Evolutionary conservation across 2,329 filamentous ascomycete genomes (phyloP), one percentile per base, ranked within the genome.

Genomic region (Arthroderma uncinatum): DNA sequence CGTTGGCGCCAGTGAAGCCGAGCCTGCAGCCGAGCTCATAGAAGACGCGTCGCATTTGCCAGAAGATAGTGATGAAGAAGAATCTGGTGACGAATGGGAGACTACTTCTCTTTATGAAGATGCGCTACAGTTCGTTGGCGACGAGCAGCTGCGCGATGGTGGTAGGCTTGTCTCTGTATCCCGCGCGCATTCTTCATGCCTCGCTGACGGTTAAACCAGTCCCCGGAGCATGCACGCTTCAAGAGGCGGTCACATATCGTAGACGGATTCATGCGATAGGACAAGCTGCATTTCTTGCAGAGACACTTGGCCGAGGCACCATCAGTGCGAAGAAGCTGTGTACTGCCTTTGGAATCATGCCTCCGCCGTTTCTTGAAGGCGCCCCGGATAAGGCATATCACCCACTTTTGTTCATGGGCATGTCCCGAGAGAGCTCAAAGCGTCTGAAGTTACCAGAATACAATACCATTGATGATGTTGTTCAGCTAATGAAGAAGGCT

Each of bases 391-490:
- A 88, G 55, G 79, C 81, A 33, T 93, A 89, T 70, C 87, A 86
- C 69, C 78, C 80, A 59, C 76, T 95, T 55, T 77, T 97, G 25
- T 85, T 84, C 48, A 77, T 89, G 33, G 89, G 85, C 56, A 85
- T 96, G 63, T 83, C 82, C 59, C 82, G 90, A 54, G 90, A 95
- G 71, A 79, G 94, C 63, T 82, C 82, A 56, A 93, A 89, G 72
- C 84, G 92, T 53, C 82, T 83, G 62, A 95, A 95, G 70, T 77
- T 97, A 54, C 69, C 78, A 21, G 77, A 85, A 60, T 91, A 89
- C 78, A 95, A 95, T 74, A 84, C 85, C 0, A 79, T 97, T 55
- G 87, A 94, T 62, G 90, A 98, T 72, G 93, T 89, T 3, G 90
- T 93, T 7, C 74, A 78, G 12, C 77, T 98, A 54, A 79, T 98